A percentile compares a stretch with the other conserved stretches of the same genome.
Evolutionary conservation across 768 basidiomycete species (phyloP).

Genomic region (Suillus bovinus): DNA sequence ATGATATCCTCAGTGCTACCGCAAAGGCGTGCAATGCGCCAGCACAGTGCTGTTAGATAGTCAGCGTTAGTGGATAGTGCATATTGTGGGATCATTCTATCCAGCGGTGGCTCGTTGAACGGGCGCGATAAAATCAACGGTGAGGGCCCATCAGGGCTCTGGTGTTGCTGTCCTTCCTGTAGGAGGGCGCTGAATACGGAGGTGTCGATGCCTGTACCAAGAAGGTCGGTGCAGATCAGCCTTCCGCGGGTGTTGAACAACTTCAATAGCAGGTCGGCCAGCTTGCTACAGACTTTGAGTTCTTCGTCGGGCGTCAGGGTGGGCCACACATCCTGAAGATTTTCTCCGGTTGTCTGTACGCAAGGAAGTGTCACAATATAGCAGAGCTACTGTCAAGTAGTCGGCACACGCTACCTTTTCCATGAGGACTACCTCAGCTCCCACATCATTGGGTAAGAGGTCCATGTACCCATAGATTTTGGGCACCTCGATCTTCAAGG

Average conservation of each 20-base stretch:
- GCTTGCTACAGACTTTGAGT: slow-evolving; percentile 23
- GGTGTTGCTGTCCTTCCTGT: slow-evolving; percentile 10
- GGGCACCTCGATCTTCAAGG: slow-evolving; percentile 23
- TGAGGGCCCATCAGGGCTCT: background rate
- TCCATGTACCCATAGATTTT: slow-evolving; percentile 32
- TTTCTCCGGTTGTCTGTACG: slow-evolving; percentile 27
- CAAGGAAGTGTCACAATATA: slow-evolving; percentile 8
- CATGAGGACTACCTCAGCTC: slow-evolving; percentile 32
- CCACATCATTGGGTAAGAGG: slow-evolving; percentile 27
- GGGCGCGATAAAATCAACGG: slow-evolving; percentile 25
- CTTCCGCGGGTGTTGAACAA: slow-evolving; percentile 29
- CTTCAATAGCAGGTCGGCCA: slow-evolving; percentile 30
- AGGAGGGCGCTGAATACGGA: slow-evolving; percentile 10
- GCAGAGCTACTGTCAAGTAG: background rate
- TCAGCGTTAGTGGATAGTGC: slow-evolving; percentile 26
- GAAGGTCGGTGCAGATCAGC: slow-evolving; percentile 28
- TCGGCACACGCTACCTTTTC: slow-evolving; percentile 26
- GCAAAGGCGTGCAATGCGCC: slow-evolving; percentile 30
- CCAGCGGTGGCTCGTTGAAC: slow-evolving; percentile 29
- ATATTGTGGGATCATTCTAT: slow-evolving; percentile 22
- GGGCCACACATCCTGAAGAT: slow-evolving; percentile 28
- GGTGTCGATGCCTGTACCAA: slow-evolving; percentile 28
- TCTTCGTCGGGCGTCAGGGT: slow-evolving; percentile 20
- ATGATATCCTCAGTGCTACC: background rate
- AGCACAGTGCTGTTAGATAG: slow-evolving; percentile 28